A percentile compares a stretch with the other conserved stretches of the same genome.
These are phyloP conservation scores for Lachnellula occidentalis DNA, from an alignment of 2,329 filamentous ascomycete genomes.

Conservation along the genomic window DNA sequence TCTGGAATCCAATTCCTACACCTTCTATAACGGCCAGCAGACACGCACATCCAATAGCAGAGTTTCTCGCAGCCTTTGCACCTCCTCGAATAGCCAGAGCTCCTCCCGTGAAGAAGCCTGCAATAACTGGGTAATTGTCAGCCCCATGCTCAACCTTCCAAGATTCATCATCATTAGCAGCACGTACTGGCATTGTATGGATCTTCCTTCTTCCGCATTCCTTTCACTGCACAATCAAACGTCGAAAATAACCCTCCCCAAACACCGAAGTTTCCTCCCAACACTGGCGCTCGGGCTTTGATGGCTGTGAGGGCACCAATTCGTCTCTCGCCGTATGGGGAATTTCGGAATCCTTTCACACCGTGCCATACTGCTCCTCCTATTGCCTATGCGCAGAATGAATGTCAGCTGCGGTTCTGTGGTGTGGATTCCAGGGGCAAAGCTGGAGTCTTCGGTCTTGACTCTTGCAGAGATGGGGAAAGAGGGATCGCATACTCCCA, in stretches of 20 bases:
- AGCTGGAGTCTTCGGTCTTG: background rate
- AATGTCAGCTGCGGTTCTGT: constrained; percentile 10
- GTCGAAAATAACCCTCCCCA: constrained; percentile 96
- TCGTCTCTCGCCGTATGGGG: constrained; percentile 85
- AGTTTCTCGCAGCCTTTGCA: constrained; percentile 86
- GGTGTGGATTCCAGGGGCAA: background rate
- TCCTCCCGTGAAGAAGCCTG: constrained; percentile 94
- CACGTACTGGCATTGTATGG: constrained; percentile 82
- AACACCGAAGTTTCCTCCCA: constrained; percentile 96
- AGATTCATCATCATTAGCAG: background rate
- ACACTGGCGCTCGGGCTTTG: constrained; percentile 92
- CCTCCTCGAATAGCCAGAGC: constrained; percentile 88
- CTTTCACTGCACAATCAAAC: constrained; percentile 96
- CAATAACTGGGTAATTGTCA: constrained; percentile 55
- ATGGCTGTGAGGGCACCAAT: constrained; percentile 96
- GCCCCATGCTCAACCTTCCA: background rate
- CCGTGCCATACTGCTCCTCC: constrained; percentile 91
- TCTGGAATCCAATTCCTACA: constrained; percentile 90
- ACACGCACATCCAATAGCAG: constrained; percentile 91
- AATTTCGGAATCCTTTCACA: constrained; percentile 89
- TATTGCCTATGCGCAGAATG: constrained; percentile 49
- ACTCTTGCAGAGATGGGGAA: constrained; percentile 2
- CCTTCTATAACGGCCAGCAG: constrained; percentile 95
- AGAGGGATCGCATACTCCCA: constrained; percentile 66
- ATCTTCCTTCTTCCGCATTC: constrained; percentile 91